Conservation (phyloP, 495 filamentous ascomycete genomes). For the Talaromyces adpressus region DNA sequence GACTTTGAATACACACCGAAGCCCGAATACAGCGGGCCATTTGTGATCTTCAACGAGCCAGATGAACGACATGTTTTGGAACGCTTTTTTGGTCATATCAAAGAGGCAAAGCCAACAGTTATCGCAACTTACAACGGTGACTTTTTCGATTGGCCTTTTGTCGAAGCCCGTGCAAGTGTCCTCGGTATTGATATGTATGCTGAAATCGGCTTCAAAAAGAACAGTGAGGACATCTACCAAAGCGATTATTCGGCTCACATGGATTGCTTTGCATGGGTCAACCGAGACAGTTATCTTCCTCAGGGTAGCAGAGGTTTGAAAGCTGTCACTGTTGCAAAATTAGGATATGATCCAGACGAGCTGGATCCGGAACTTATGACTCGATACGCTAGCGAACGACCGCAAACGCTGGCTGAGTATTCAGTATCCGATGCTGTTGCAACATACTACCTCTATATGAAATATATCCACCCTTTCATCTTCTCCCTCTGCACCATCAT, state of each 20-base stretch:
- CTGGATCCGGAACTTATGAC: slow-evolving; percentile 98
- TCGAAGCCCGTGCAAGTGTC: slow-evolving; percentile 85
- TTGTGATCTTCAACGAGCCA: slow-evolving; percentile 97
- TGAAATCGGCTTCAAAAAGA: slow-evolving; percentile 94
- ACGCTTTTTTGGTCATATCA: slow-evolving; percentile 92
- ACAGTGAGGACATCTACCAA: slow-evolving; percentile 91
- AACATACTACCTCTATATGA: slow-evolving; percentile 99
- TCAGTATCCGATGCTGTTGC: slow-evolving; percentile 98
- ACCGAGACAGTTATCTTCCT: slow-evolving; percentile 93
- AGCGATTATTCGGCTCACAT: slow-evolving; percentile 94
- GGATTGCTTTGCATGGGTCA: slow-evolving; percentile 99
- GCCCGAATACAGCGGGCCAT: slow-evolving; percentile 89
- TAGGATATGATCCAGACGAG: slow-evolving; percentile 97
- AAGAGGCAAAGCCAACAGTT: slow-evolving; percentile 88
- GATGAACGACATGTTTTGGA: slow-evolving; percentile 84
- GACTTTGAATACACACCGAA: slow-evolving; percentile 99
- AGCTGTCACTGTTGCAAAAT: slow-evolving; percentile 93
- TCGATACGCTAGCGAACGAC: slow-evolving; percentile 82
- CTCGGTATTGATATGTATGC: slow-evolving; percentile 99
- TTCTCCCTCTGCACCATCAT: slow-evolving; percentile 97
- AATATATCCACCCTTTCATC: slow-evolving; percentile 99
- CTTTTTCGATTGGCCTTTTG: slow-evolving; percentile 99
- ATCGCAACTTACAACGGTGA: slow-evolving; percentile 99
- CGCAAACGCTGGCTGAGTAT: slow-evolving; percentile 92
- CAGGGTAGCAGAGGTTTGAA: slow-evolving; percentile 97